Base-by-base conservation (phyloP, 192 early-diverging fungal species). In the Podila minutissima region DNA sequence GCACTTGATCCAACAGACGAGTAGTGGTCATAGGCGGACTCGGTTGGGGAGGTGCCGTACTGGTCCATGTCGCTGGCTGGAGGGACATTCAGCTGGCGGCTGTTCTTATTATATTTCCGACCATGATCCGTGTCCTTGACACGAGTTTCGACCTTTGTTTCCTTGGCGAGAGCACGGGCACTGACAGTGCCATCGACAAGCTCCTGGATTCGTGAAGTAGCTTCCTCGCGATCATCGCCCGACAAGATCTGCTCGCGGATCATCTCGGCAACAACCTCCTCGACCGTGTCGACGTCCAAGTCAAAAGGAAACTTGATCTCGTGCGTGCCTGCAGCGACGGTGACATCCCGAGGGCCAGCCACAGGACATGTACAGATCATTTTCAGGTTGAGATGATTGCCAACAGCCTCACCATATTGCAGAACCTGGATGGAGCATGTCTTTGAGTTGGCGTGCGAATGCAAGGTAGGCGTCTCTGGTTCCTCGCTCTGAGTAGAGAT, bases 271-370 rank as follows among this genome's bases (percentile, higher is more conserved):
- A 95, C 92, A 4, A 95, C 94, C 64, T 92, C 89, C 13, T 90
- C 88, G 8, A 91, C 88, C 2, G 93, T 95, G 62, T 95, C 94
- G 0, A 90, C 86, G 33, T 83, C 85, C 61, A 89, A 71, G 67
- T 85, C 84, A 71, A 92, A 91, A 1, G 90, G 89, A 76, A 93
- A 93, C 66, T 90, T 92, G 75, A 93, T 92, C 63, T 92, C 90
- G 49, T 88, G 83, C 53, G 74, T 84, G 31, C 77, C 77, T 66
- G 81, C 73, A 55, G 81, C 53, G 63, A 72, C 59, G 11, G 74
- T 66, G 53, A 73, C 68, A 75, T 82, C 83, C 68, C 67, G 67
- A 68, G 71, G 77, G 32, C 78, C 83, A 59, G 78, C 74, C 66
- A 71, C 78, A 62, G 72, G 73, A 68, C 81, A 83, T 38, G 74